Evolutionary conservation across 2,329 filamentous ascomycete species (phyloP), one percentile per base, ranked within the genome.

Genomic region (Trichoderma hamatum): DNA sequence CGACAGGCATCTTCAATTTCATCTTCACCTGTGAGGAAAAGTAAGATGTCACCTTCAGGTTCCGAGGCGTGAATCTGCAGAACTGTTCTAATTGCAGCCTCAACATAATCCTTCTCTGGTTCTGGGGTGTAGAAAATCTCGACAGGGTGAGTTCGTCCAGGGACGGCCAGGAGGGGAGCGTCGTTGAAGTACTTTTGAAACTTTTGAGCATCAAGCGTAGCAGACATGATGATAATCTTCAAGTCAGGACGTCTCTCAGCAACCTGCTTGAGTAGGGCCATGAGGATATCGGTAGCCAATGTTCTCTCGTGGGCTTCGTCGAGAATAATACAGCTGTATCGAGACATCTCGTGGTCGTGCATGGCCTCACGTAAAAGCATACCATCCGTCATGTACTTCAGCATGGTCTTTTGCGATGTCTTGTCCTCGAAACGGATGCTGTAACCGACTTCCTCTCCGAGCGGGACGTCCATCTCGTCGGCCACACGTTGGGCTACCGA

Each of bases 321-420:
- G 71, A 99, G 90, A 81, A 99, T 98, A 78, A 99, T 98, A 76
- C 93, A 96, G 84, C 93, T 96, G 83, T 99, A 99, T 67, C 94
- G 92, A 62, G 88, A 90, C 82, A 99, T 88, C 74, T 96, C 88
- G 77, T 94, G 92, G 80, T 99, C 96, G 81, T 97, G 90, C 90
- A 99, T 97, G 69, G 96, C 94, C 82, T 99, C 96, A 76, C 96
- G 86, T 76, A 98, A 86, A 76, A 99, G 89, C 91, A 99, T 98
- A 88, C 96, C 96, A 78, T 99, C 96, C 55, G 96, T 99, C 96
- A 99, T 99, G 85, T 99, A 99, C 84, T 99, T 99, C 78, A 99
- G 88, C 71, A 96, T 88, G 1, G 96, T 99, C 80, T 92, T 94
- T 69, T 89, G 88, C 62, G 92, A 88, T 1, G 96, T 98, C 83